A percentile compares a stretch with the other conserved stretches of the same genome.
phyloP scores from a whole-genome alignment of 306 rosid genomes.

The Fragaria vesca region DNA sequence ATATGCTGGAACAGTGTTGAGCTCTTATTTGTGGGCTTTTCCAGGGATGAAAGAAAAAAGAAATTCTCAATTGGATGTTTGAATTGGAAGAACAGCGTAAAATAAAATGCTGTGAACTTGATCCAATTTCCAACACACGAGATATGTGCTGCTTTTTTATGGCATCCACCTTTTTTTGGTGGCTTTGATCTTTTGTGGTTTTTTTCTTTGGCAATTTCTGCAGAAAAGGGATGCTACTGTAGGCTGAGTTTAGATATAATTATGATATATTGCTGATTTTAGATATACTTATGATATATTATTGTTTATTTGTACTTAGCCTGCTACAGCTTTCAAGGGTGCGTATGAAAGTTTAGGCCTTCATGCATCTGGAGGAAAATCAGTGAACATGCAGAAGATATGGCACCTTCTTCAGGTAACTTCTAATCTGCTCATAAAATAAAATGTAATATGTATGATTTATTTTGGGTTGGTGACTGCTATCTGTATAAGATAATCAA shows the following conservation, averaged over 20 bases:
- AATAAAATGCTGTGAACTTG: conserved; percentile 12
- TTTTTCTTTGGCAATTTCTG: background rate
- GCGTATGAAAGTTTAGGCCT: conserved; percentile 79
- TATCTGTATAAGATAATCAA: background rate
- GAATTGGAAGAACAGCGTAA: conserved; percentile 15
- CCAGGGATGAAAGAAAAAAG: background rate
- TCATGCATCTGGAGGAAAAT: conserved; percentile 81
- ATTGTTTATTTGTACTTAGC: conserved; percentile 39
- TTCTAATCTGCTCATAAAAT: conserved; percentile 17
- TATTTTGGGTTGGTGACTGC: background rate
- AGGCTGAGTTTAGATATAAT: background rate
- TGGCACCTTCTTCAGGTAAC: conserved; percentile 96
- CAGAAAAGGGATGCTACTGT: background rate
- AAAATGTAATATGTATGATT: background rate
- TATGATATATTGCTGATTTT: background rate
- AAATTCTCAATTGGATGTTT: conserved; percentile 2
- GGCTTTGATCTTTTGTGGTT: background rate
- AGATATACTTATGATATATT: background rate
- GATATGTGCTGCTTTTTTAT: background rate
- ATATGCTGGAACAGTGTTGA: background rate
- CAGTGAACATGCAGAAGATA: conserved; percentile 87
- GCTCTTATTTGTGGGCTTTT: background rate
- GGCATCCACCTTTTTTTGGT: conserved; percentile 3
- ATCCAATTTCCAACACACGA: background rate
- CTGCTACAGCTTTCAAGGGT: conserved; percentile 79